These are phyloP conservation scores for Fusarium tuaranense DNA, from an alignment of 2,329 filamentous ascomycete species.

Conservation along the genomic window DNA sequence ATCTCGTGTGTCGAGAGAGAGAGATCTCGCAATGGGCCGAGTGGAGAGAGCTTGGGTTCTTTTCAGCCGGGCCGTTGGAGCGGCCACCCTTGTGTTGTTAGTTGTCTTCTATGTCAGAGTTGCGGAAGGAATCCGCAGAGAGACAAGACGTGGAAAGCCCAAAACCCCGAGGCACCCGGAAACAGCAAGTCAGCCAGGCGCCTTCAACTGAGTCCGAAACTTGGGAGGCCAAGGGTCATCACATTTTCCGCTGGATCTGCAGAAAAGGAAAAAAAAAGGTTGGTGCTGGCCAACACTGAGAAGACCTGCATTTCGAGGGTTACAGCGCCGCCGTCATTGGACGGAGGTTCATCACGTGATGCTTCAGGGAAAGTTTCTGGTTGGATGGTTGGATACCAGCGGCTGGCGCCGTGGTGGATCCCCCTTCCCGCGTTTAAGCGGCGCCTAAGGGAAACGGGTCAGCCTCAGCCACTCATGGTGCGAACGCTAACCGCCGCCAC, in stretches of 20 bases:
- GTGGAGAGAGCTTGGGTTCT: conserved; percentile 17
- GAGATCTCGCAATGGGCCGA: conserved; percentile 32
- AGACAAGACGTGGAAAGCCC: not conserved
- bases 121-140: conserved; percentile 9
- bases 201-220: conserved; percentile 26
- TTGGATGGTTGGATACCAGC: conserved; percentile 32
- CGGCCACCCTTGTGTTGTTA: conserved; percentile 5
- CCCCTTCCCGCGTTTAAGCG: conserved; percentile 27
- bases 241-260: not conserved
- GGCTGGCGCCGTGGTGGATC: conserved; percentile 23
- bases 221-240: conserved; percentile 15
- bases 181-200: conserved; percentile 6
- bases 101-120: not conserved
- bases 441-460: conserved; percentile 25
- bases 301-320: conserved; percentile 21
- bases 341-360: conserved; percentile 25
- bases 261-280: not conserved
- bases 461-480: conserved; percentile 40
- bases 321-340: conserved; percentile 29
- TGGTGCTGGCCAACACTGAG: not conserved
- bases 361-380: not conserved
- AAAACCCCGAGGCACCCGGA: not conserved
- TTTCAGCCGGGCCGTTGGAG: conserved; percentile 25
- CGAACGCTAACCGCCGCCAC: conserved; percentile 39
- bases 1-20: conserved; percentile 8